Base-by-base conservation (phyloP, 108 stramenopile species). In the Pseudonitzschia pungens region DNA sequence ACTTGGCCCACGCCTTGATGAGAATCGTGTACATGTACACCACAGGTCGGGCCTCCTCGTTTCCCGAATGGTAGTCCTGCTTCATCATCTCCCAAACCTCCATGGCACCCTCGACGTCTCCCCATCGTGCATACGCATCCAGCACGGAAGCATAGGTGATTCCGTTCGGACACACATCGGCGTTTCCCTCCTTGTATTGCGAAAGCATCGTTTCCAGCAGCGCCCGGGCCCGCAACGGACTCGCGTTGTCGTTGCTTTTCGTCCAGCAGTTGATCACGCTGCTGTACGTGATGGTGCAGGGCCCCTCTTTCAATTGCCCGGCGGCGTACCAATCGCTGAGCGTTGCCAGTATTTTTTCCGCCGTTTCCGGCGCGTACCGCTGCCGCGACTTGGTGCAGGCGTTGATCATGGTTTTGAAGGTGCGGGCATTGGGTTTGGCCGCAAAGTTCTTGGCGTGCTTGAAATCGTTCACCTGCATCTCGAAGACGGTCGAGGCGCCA, bases 321-420 rank as follows among this genome's bases (percentile, higher is more conserved):
- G 14, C 14, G 27, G 8, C 29, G 27, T 58, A 58, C 57, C 57
- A 58, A 22, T 58, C 57, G 0, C 27, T 12, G 4, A 58, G 27
- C 29, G 57, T 58, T 58, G 27, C 29, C 27, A 58, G 14, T 58
- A 28, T 58, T 31, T 24, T 58, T 58, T 28, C 57, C 1, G 57
- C 57, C 1, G 29, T 58, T 31, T 58, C 27, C 22, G 57, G 57
- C 27, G 57, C 57, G 14, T 58, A 58, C 29, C 27, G 14, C 10
- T 58, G 12, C 2, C 57, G 0, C 10, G 29, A 31, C 27, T 58
- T 31, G 8, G 57, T 58, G 29, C 57, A 58, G 4, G 57, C 57
- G 27, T 58, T 58, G 29, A 58, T 58, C 27, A 58, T 58, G 14
- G 57, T 58, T 58, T 58, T 58, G 29, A 58, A 31, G 29, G 57